Percentiles rank a stretch among this genome's conserved stretches.
Evolutionary conservation across 164 flowering plant genomes (phyloP).

Genomic region (Protea cynaroides): DNA sequence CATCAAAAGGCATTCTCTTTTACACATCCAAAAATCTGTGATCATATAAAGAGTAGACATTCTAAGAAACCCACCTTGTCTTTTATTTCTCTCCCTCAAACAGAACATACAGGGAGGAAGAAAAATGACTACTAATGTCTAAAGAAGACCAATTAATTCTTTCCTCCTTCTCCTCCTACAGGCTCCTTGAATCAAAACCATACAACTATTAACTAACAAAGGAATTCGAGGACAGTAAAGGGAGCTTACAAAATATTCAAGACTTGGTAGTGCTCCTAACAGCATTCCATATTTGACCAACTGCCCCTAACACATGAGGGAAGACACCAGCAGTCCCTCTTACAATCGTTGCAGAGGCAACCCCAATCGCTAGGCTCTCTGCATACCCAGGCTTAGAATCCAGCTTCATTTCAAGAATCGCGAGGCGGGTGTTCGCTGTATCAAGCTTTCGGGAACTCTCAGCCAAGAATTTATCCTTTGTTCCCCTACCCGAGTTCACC

Average conservation of each 20-base stretch:
- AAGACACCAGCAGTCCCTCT: constrained; percentile 32
- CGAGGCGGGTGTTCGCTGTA: constrained; percentile 38
- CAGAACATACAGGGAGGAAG: background rate
- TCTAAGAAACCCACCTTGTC: too few relatives aligned
- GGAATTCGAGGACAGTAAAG: background rate
- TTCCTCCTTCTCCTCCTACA: background rate
- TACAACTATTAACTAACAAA: background rate
- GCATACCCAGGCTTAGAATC: constrained; percentile 66
- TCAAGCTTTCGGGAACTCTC: constrained; percentile 52
- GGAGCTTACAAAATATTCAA: background rate
- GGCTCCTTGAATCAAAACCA: background rate
- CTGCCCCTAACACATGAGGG: constrained; percentile 39
- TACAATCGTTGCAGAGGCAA: constrained; percentile 45
- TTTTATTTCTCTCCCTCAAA: background rate
- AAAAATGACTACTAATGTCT: background rate
- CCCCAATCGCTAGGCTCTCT: constrained; percentile 48
- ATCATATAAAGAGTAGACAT: too few relatives aligned
- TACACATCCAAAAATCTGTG: too few relatives aligned
- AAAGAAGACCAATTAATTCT: background rate
- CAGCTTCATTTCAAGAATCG: constrained; percentile 57
- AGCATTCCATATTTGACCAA: constrained; percentile 43
- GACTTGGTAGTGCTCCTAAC: constrained; percentile 20
- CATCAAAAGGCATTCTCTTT: too few relatives aligned
- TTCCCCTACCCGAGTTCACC: constrained; percentile 27
- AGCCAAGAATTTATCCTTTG: constrained; percentile 33